Percentiles rank a stretch among this genome's conserved stretches.
Evolutionary conservation across 2,329 filamentous ascomycete species (phyloP).

Genomic region (Sporothrix phasma): DNA sequence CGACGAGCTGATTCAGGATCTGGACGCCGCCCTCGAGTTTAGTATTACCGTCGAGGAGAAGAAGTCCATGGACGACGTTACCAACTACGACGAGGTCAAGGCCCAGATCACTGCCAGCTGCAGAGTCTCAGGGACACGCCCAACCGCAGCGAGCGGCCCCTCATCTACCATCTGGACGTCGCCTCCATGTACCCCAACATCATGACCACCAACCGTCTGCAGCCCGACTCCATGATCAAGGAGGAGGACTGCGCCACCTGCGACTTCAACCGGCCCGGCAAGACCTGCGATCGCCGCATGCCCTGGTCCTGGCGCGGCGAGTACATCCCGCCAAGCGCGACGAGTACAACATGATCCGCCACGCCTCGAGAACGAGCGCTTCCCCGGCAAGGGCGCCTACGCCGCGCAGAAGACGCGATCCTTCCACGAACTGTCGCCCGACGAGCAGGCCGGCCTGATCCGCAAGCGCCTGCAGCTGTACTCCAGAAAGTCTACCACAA

Average conservation of each 20-base stretch:
- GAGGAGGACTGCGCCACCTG: constrained; percentile 95
- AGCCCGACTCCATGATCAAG: constrained; percentile 97
- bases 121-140: constrained; percentile 68
- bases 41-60: constrained; percentile 77
- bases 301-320: constrained; percentile 99
- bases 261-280: constrained; percentile 95
- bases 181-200: constrained; percentile 99
- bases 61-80: constrained; percentile 67
- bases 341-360: constrained; percentile 98
- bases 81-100: constrained; percentile 77
- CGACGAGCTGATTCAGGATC: constrained; percentile 75
- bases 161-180: constrained; percentile 97
- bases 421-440: constrained; percentile 70
- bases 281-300: constrained; percentile 88
- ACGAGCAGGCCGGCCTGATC: constrained; percentile 72
- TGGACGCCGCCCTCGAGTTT: constrained; percentile 84
- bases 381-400: constrained; percentile 69
- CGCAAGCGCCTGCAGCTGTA: constrained; percentile 86
- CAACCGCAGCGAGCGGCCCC: constrained; percentile 71
- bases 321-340: constrained; percentile 88
- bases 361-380: constrained; percentile 87
- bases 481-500: constrained; percentile 99
- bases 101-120: constrained; percentile 67
- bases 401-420: constrained; percentile 48
- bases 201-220: constrained; percentile 97